phyloP scores from a whole-genome alignment of 345 rosid genomes.

The Arabidopsis thaliana region DNA sequence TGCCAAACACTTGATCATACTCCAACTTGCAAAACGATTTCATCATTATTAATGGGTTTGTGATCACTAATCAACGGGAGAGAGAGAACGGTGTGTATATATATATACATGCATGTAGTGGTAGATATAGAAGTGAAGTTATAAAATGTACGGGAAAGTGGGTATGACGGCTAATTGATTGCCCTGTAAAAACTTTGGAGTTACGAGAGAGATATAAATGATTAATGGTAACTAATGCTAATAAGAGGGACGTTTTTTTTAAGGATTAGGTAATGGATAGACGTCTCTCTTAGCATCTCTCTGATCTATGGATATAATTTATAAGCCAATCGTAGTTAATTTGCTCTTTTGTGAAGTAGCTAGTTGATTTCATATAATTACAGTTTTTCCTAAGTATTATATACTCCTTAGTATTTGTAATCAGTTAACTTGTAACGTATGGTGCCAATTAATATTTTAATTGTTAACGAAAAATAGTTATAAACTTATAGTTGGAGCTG shows the following conservation, averaged over 20 bases:
- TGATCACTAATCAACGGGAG: conserved; percentile 4
- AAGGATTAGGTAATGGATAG: not conserved
- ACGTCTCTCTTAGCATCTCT: not conserved
- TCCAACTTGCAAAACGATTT: conserved; percentile 27
- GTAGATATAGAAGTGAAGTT: not conserved
- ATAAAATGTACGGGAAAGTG: conserved; percentile 13
- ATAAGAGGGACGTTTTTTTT: not conserved
- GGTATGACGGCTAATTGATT: conserved; percentile 33
- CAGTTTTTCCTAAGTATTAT: not conserved
- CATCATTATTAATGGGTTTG: conserved; percentile 19
- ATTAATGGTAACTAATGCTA: conserved; percentile 22
- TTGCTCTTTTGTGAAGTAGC: conserved; percentile 5
- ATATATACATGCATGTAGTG: not conserved
- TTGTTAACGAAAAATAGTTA: conserved; percentile 1
- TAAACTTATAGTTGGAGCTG: not conserved
- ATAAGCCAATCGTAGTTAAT: not conserved
- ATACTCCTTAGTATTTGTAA: not conserved
- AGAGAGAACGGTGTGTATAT: not conserved
- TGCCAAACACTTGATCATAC: conserved; percentile 18
- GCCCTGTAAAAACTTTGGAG: conserved; percentile 30
- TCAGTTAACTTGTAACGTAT: conserved; percentile 16
- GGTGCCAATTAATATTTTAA: not conserved
- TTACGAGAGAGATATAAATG: conserved; percentile 38
- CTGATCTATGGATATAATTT: conserved; percentile 23
- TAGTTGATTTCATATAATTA: not conserved